A percentile compares a stretch with the other conserved stretches of the same genome.
Conservation (phyloP, 805 yeast species). For the Candida qinlingensis region DNA sequence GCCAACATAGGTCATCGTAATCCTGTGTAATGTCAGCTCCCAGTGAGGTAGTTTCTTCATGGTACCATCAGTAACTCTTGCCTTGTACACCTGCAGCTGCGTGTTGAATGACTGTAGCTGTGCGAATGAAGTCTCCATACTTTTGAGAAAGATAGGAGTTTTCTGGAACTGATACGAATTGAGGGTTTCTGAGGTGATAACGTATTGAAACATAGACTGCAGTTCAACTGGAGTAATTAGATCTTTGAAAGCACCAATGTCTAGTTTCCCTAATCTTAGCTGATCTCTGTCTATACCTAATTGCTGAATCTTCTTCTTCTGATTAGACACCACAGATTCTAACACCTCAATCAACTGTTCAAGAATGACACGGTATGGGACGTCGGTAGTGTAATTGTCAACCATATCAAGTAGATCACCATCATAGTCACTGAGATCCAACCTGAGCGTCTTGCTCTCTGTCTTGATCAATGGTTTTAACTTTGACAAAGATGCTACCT, state of each 20-base stretch:
- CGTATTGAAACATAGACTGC: constrained; percentile 31
- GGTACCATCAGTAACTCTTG: constrained; percentile 14
- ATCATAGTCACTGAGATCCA: constrained; percentile 21
- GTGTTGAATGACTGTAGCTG: constrained; percentile 19
- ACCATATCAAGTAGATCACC: constrained; percentile 7
- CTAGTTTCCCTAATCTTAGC: constrained; percentile 27
- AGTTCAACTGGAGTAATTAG: constrained; percentile 29
- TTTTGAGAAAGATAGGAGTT: constrained; percentile 21
- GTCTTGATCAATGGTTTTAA: constrained; percentile 5
- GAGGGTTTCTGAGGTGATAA: constrained; percentile 22
- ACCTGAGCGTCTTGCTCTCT: constrained; percentile 12
- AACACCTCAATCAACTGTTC: constrained; percentile 14
- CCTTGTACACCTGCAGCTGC: constrained; percentile 24
- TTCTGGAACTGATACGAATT: constrained; percentile 25
- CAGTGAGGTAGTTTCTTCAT: constrained; percentile 31
- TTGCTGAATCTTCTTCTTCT: constrained; percentile 27
- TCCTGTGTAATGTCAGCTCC: constrained; percentile 41
- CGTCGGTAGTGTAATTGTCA: not conserved
- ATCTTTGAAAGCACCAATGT: constrained; percentile 27
- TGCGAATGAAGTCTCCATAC: constrained; percentile 22
- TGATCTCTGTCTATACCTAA: constrained; percentile 27
- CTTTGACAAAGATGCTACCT: constrained; percentile 2
- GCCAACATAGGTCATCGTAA: constrained; percentile 33
- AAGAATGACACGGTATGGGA: not conserved
- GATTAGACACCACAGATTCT: constrained; percentile 25